Evolutionary conservation across 2,329 filamentous ascomycete genomes (phyloP).

Genomic region (Xylariaceae sp.): DNA sequence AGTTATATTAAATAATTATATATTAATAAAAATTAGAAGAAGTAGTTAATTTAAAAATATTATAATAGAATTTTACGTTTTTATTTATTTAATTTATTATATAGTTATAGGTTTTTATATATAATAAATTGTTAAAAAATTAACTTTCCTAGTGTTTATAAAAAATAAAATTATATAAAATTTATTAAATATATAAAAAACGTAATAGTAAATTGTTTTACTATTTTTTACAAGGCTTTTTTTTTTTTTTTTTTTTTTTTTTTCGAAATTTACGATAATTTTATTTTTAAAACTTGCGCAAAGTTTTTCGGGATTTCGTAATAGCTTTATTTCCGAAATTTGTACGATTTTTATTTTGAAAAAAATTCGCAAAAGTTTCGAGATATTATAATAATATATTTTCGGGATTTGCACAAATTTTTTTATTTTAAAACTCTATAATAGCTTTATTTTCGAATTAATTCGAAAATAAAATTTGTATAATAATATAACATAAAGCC

Average conservation of each 20-base stretch:
- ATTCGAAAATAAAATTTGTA: slow-evolving; percentile 7
- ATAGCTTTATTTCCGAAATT: background rate
- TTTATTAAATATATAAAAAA: background rate
- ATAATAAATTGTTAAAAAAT: background rate
- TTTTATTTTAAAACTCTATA: too few relatives aligned
- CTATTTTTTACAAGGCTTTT: background rate
- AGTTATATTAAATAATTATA: too few relatives aligned
- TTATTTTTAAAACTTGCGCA: background rate
- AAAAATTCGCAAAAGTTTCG: background rate
- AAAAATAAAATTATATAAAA: background rate
- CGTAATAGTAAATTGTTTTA: too few relatives aligned
- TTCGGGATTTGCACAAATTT: background rate
- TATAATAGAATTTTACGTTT: too few relatives aligned
- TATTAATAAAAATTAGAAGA: too few relatives aligned
- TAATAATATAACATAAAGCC: too few relatives aligned
- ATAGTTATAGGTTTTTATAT: too few relatives aligned
- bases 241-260: background rate
- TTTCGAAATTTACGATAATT: background rate
- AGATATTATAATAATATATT: slow-evolving; percentile 4
- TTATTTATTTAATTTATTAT: too few relatives aligned
- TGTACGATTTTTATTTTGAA: background rate
- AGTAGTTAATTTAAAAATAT: too few relatives aligned
- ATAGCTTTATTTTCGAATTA: background rate
- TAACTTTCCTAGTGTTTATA: background rate
- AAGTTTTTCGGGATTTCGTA: background rate